Percentiles rank a stretch among this genome's conserved stretches.
phyloP scores from a whole-genome alignment of 2,329 filamentous ascomycete species.

The Sphaerulina vaccinii region DNA sequence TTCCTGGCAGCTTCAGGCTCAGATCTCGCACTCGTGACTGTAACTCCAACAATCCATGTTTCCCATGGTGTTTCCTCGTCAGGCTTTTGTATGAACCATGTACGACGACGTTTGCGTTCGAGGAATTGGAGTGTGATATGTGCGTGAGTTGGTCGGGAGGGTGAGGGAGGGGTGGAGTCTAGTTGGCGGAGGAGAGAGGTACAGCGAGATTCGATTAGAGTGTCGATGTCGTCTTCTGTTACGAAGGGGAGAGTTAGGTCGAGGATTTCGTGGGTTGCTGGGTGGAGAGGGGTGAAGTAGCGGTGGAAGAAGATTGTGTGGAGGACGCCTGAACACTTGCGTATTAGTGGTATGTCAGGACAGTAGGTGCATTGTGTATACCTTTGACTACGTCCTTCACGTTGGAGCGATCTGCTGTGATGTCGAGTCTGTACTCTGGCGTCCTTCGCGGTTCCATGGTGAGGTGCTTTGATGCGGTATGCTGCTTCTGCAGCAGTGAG shows the following conservation, averaged over 20 bases:
- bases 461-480: background rate
- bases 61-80: constrained; percentile 98
- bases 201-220: constrained; percentile 86
- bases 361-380: constrained; percentile 7
- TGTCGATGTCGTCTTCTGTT: constrained; percentile 86
- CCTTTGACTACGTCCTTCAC: constrained; percentile 93
- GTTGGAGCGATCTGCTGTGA: constrained; percentile 85
- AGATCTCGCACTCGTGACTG: constrained; percentile 83
- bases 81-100: constrained; percentile 69
- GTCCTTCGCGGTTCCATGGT: constrained; percentile 66
- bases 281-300: constrained; percentile 84
- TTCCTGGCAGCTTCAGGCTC: constrained; percentile 86
- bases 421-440: constrained; percentile 88
- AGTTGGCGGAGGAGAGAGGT: constrained; percentile 74
- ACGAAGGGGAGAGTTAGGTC: constrained; percentile 88
- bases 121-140: constrained; percentile 89
- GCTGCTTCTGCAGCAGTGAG: constrained; percentile 13
- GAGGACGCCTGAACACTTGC: constrained; percentile 85
- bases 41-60: constrained; percentile 89
- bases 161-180: constrained; percentile 43
- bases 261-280: constrained; percentile 81
- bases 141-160: constrained; percentile 46
- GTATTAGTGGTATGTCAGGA: background rate
- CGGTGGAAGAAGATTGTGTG: constrained; percentile 99
- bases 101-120: constrained; percentile 85